Percentiles rank a stretch among this genome's conserved stretches.
Conservation (phyloP, 441 rosid species). For the Eutrema salsugineum region DNA sequence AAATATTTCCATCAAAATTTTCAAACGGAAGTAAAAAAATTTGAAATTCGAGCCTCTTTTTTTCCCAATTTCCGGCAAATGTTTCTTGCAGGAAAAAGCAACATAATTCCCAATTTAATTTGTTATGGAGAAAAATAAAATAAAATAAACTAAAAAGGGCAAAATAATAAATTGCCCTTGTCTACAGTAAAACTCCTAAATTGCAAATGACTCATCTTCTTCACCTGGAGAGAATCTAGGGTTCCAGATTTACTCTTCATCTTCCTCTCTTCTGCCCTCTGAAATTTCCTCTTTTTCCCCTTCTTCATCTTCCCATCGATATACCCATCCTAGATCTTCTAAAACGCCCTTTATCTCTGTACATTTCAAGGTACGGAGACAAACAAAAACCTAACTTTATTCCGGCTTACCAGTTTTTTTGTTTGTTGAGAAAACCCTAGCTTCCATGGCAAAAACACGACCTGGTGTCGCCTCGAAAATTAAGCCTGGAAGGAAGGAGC, state of each 20-base stretch:
- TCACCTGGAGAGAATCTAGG: conserved; percentile 29
- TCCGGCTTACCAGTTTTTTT: neutral
- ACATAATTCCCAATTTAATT: conserved; percentile 8
- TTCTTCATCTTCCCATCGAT: conserved; percentile 11
- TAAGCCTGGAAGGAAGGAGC: conserved; percentile 69
- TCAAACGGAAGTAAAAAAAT: neutral
- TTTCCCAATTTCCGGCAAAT: neutral
- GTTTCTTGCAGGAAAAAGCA: conserved; percentile 3
- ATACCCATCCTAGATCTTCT: conserved; percentile 6
- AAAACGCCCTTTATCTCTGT: neutral
- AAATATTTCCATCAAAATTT: neutral
- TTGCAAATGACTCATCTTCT: conserved; percentile 35
- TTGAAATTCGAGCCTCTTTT: neutral
- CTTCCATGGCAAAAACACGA: conserved; percentile 39
- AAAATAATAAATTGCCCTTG: conserved; percentile 5
- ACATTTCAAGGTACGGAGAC: conserved; percentile 13
- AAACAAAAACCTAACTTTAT: neutral
- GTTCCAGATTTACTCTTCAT: conserved; percentile 35
- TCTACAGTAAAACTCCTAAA: conserved; percentile 20
- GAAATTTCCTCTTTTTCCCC: neutral
- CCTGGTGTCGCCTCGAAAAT: conserved; percentile 54
- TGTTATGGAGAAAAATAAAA: neutral
- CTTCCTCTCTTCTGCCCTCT: neutral
- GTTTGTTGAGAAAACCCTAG: neutral
- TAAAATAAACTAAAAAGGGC: neutral